Base-by-base conservation (phyloP, 2,329 filamentous ascomycete species). In the Pseudocercospora musae region DNA sequence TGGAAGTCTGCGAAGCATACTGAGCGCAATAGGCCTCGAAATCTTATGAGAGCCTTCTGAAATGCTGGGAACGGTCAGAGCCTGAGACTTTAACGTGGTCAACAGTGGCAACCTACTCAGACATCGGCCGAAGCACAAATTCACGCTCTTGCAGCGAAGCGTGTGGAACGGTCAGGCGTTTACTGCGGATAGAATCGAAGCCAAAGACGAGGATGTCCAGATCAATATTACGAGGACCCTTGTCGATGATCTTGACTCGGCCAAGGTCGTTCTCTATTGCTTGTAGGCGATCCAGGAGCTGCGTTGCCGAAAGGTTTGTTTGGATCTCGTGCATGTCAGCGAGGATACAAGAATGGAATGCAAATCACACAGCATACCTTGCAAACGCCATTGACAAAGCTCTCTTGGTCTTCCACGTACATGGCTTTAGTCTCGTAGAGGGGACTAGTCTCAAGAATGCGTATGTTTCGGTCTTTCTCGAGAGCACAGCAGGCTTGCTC, bases 341-440 rank as follows among this genome's bases (percentile, higher is more conserved):
- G 33, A 18, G 18, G 48, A 31, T 8, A 25, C 10, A 2, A 18
- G 10, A 15, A 9, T 1, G 15, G n/a, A 23, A 33, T 18, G 13
- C 4, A 3, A 33, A 20, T 46, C 15, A 18, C 9, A 37, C n/a
- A 33, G 10, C 46, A 29, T 18, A 96, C 92, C 87, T 96, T 91
- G 76, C 92, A 96, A 61, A 88, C 93, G 20, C 92, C 95, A 74
- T 99, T 99, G 53, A 97, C 80, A 73, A 99, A 99, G 29, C 86
- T 85, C 66, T 88, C 87, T 76, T 99, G 95, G 66, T 97, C 89
- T 66, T 90, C 80, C 66, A 97, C 90, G 77, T 99, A 99, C 95
- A 99, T 99, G 21, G 95, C 92, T 70, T 91, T 87, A 3, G 94
- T 99, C 79, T 98, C 92, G 85, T 95, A 99, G 2, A 99, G 81